A percentile compares a stretch with the other conserved stretches of the same genome.
phyloP scores from a whole-genome alignment of 1,284 basidiomycete genomes.

The Cutaneotrichosporon cutaneum region DNA sequence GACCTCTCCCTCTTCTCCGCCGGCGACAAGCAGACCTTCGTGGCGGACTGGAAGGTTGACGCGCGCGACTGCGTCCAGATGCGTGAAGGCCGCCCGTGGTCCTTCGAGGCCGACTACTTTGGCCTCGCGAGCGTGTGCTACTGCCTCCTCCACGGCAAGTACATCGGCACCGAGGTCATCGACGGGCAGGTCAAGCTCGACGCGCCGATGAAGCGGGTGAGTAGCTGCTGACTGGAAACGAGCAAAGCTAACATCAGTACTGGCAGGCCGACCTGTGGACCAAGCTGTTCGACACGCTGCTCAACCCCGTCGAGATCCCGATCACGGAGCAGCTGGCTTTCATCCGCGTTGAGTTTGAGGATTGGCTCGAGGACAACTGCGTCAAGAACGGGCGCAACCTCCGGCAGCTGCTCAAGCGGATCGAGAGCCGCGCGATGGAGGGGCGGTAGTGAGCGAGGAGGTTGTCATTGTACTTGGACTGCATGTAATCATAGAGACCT shows the following conservation, averaged over 20 bases:
- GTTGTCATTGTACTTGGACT: not conserved
- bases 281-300: constrained; percentile 75
- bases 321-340: constrained; percentile 65
- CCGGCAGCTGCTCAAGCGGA: constrained; percentile 66
- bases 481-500: not conserved
- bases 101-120: constrained; percentile 92
- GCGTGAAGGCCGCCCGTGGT: constrained; percentile 79
- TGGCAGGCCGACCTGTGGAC: constrained; percentile 92
- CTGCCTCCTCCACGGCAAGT: constrained; percentile 94
- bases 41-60: constrained; percentile 85
- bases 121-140: constrained; percentile 90
- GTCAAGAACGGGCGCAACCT: constrained; percentile 83
- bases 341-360: constrained; percentile 77
- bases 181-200: constrained; percentile 62
- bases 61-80: constrained; percentile 88
- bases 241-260: constrained; percentile 57
- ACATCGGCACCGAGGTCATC: constrained; percentile 66
- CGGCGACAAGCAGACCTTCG: constrained; percentile 65
- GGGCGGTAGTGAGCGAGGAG: constrained; percentile 1
- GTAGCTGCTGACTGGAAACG: constrained; percentile 17
- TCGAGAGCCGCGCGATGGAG: constrained; percentile 43
- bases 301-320: constrained; percentile 77
- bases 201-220: constrained; percentile 71
- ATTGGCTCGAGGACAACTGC: constrained; percentile 72
- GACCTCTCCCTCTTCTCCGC: constrained; percentile 77